A percentile compares a stretch with the other conserved stretches of the same genome.
Conservation (phyloP, 139 green algal species). For the Closterium sp. region DNA sequence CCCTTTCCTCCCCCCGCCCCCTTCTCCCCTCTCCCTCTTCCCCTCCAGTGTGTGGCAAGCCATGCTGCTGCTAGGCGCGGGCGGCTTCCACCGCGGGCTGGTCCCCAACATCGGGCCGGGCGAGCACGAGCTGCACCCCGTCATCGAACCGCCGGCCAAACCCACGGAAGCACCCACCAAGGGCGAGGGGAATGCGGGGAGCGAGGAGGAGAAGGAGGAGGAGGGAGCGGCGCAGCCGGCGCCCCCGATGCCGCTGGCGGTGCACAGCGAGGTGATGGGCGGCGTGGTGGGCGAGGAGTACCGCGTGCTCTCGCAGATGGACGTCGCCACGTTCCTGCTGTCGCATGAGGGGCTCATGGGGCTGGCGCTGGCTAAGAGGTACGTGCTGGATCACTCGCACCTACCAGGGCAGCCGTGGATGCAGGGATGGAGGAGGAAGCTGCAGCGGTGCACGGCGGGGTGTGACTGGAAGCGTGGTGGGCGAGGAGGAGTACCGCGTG, state of each 20-base stretch:
- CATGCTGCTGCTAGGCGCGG: background rate
- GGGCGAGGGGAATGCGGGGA: too few species aligned
- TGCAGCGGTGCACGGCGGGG: too few species aligned
- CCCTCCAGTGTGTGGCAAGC: background rate
- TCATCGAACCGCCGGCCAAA: background rate
- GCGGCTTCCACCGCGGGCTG: background rate
- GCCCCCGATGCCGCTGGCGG: too few species aligned
- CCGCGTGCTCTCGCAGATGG: background rate
- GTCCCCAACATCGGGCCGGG: background rate
- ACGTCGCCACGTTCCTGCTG: background rate
- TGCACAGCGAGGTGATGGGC: background rate
- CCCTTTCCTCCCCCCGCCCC: too few species aligned
- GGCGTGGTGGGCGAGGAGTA: background rate
- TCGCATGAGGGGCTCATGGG: background rate
- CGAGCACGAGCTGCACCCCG: background rate
- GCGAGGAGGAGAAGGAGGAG: too few species aligned
- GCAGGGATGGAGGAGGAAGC: too few species aligned
- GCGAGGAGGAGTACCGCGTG: background rate
- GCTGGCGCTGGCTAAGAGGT: background rate
- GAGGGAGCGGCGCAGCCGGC: too few species aligned
- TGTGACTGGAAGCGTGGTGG: background rate
- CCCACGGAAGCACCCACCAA: too few species aligned
- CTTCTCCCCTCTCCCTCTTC: too few species aligned
- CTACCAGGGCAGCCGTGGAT: too few species aligned
- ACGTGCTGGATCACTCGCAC: too few species aligned